Evolutionary conservation across 495 filamentous ascomycete genomes (phyloP), one percentile per base, ranked within the genome.

Genomic region (Bathelium albidoporum): DNA sequence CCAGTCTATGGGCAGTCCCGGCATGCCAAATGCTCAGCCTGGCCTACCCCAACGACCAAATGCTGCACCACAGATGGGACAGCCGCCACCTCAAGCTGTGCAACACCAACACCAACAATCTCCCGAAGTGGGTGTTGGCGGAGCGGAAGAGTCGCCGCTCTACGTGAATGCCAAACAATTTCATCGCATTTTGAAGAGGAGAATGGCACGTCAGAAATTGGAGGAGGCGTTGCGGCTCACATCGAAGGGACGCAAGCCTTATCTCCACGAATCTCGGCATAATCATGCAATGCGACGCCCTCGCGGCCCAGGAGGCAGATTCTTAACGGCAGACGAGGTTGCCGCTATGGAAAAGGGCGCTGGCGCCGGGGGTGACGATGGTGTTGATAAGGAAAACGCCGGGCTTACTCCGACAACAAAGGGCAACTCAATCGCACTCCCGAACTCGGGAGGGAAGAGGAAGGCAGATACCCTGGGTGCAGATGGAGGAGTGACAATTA

Each of bases 131-230:
- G 83, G 87, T 1, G 80, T 87, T 2, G 73, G 68, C 16, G 77
- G 76, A 32, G 88, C 88, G 16, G 94, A 97, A 74, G 94, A 98
- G 73, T 91, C 94, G 5, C 94, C 94, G 0, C 79, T 98, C 9
- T 98, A 97, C 67, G 94, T 98, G 70, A 98, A 98, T 70, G 94
- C 94, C 1, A 98, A 98, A 74, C 94, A 98, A 72, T 98, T 98
- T 69, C 94, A 98, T 73, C 88, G 94, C 11, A 98, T 98, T 62
- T 75, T 98, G 59, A 98, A 98, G 77, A 82, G 94, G 45, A 82
- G 94, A 36, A 89, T 97, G 65, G 94, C 94, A 2, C 84, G 94
- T 41, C 94, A 98, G 73, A 90, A 89, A 73, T 75, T 98, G 53
- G 94, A 98, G 72, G 94, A 98, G 71, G 84, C 89, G 43, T 73